Evolutionary conservation across 371 early-diverging fungal species (phyloP), one percentile per base, ranked within the genome.

Genomic region (Amoeboaphelidium protococcarum): DNA sequence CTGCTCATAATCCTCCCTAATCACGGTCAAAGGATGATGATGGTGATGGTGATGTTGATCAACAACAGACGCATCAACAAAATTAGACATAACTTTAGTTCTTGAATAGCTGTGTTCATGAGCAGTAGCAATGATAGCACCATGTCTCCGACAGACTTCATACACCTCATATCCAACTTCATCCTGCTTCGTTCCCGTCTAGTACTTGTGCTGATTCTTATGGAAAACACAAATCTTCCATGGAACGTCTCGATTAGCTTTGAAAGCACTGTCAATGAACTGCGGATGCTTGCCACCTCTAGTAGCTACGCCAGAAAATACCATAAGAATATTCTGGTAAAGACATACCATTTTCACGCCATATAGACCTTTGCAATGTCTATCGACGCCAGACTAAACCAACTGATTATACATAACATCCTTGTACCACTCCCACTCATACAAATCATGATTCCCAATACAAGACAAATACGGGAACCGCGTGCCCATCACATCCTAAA

Each of bases 221-320:
- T 64, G 64, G 54, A 55, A 64, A 16, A 49, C 40, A 47, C 64
- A 64, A 16, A 64, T 25, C 47, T 58, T 59, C 56, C 58, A 63
- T 1, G 58, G 48, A 19, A 42, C 44, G 27, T 45, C 25, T 19
- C 47, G 27, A 51, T 54, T 55, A 31, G 41, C 10, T 13, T 42
- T 6, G 12, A 64, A 40, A 13, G 45, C 23, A 19, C 21, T 19
- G 42, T 54, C 51, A 20, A 56, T 27, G 40, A 52, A 58, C 24
- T 44, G 23, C 12, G 53, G 59, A 47, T 64, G 64, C 37, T 51
- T 40, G 13, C 41, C 23, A 3, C 62, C 62, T 19, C 55, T 26
- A 1, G 64, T 58, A 16, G 61, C 64, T 16, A 64, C 54, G 13
- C 64, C 64, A 2, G 60, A 60, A 37, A 60, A 22, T 1, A 53